phyloP scores from a whole-genome alignment of 2,329 filamentous ascomycete genomes.

The Pseudogymnoascus sp. region DNA sequence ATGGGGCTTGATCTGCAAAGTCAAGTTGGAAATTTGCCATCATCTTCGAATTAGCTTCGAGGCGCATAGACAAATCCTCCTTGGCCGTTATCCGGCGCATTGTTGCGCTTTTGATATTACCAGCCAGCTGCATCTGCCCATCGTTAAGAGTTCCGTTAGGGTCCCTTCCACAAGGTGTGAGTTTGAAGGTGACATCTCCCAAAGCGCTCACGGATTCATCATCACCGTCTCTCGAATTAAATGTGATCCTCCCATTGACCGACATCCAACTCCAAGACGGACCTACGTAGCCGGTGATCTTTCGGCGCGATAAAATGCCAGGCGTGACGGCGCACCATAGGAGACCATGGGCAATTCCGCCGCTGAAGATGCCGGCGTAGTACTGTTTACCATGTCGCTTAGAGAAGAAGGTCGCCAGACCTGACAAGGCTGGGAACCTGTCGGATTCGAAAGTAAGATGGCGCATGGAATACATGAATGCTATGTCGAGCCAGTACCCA shows the following conservation, averaged over 20 bases:
- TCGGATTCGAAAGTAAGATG: neutral
- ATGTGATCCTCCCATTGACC: slow-evolving; percentile 9
- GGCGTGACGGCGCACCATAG: neutral
- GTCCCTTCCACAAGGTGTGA: slow-evolving; percentile 8
- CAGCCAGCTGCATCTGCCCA: slow-evolving; percentile 10
- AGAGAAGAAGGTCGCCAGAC: neutral
- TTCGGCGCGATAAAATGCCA: neutral
- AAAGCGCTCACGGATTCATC: neutral
- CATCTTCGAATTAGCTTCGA: neutral
- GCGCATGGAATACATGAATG: slow-evolving; percentile 10
- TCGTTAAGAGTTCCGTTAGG: slow-evolving; percentile 10
- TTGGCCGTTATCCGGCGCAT: slow-evolving; percentile 1
- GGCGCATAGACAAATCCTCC: slow-evolving; percentile 1
- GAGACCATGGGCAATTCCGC: neutral
- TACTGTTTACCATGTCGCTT: neutral
- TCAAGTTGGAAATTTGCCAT: slow-evolving; percentile 9
- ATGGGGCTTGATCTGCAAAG: slow-evolving; percentile 5
- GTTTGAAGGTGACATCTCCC: slow-evolving; percentile 9
- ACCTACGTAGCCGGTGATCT: neutral
- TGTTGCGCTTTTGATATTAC: slow-evolving; percentile 1
- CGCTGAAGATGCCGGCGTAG: neutral
- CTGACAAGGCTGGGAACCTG: slow-evolving; percentile 6
- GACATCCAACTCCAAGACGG: slow-evolving; percentile 14
- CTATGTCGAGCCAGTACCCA: slow-evolving; percentile 11
- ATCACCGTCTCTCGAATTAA: neutral